Percentiles rank a stretch among this genome's conserved stretches.
phyloP scores from a whole-genome alignment of 768 basidiomycete genomes.

The Lentinus brumalis region DNA sequence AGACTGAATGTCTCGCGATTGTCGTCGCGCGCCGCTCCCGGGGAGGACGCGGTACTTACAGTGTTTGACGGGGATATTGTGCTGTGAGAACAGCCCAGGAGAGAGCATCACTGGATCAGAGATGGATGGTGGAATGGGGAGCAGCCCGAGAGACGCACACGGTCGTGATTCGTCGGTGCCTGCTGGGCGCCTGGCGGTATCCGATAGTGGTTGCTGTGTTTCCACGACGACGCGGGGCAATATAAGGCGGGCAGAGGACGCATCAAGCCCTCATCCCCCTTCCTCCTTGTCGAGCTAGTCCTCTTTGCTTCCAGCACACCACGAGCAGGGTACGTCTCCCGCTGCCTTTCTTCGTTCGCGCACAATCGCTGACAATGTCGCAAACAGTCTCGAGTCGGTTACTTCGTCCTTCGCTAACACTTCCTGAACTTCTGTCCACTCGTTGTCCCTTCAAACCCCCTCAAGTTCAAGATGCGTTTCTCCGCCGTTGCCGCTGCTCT shows the following conservation, averaged over 20 bases:
- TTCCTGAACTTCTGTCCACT: slow-evolving; percentile 18
- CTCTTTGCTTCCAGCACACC: slow-evolving; percentile 36
- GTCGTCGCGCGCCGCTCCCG: too few species aligned
- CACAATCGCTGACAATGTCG: background rate
- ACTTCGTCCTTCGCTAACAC: slow-evolving; percentile 24
- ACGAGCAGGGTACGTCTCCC: slow-evolving; percentile 48
- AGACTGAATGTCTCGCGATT: too few species aligned
- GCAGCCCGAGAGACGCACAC: too few species aligned
- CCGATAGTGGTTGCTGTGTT: background rate
- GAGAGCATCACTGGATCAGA: background rate
- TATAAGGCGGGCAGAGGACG: slow-evolving; percentile 5
- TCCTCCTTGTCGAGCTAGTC: slow-evolving; percentile 35
- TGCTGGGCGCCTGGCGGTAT: background rate
- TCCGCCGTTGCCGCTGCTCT: slow-evolving; percentile 42
- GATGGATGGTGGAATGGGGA: background rate
- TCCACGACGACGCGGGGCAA: slow-evolving; percentile 14
- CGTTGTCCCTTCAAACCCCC: slow-evolving; percentile 7
- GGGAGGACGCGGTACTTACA: too few species aligned
- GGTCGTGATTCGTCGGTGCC: background rate
- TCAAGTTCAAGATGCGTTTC: slow-evolving; percentile 51
- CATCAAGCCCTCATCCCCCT: slow-evolving; percentile 15
- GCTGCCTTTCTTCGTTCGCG: background rate
- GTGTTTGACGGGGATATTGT: background rate
- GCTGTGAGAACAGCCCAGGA: background rate
- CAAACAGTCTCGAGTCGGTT: slow-evolving; percentile 32